Conservation (phyloP, 495 filamentous ascomycete genomes). For the Bathelium albidoporum region DNA sequence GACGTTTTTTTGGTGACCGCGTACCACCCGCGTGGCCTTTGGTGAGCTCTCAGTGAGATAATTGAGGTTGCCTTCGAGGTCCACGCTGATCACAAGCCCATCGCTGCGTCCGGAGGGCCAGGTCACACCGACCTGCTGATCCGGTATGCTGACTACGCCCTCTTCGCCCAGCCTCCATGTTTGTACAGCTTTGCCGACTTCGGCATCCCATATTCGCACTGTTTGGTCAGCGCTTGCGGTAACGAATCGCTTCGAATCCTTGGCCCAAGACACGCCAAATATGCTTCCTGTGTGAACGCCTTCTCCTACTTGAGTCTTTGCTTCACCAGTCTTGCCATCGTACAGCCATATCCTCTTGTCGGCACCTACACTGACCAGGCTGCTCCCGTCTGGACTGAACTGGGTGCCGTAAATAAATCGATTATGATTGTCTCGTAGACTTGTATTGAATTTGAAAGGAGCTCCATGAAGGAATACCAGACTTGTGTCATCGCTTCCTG, state of each 20-base stretch:
- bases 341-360: conserved; percentile 88
- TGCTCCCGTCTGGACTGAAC: conserved; percentile 82
- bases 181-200: conserved; percentile 61
- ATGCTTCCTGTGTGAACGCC: conserved; percentile 85
- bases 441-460: conserved; percentile 85
- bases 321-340: conserved; percentile 87
- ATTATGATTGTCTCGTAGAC: conserved; percentile 66
- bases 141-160: conserved; percentile 55
- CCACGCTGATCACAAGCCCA: conserved; percentile 77
- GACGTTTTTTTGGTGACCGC: conserved; percentile 91
- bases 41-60: conserved; percentile 66
- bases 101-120: conserved; percentile 81
- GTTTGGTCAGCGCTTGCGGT: conserved; percentile 92
- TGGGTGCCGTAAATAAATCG: conserved; percentile 79
- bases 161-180: conserved; percentile 85
- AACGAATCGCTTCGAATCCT: conserved; percentile 78
- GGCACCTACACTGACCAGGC: conserved; percentile 77
- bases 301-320: conserved; percentile 64
- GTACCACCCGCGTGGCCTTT: conserved; percentile 58
- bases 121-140: conserved; percentile 92
- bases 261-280: conserved; percentile 81
- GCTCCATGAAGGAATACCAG: conserved; percentile 88
- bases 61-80: conserved; percentile 79
- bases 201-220: conserved; percentile 80
- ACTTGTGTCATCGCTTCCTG: conserved; percentile 78